These are phyloP conservation scores for Podospora australis DNA, from an alignment of 495 filamentous ascomycete species.

Conservation along the genomic window DNA sequence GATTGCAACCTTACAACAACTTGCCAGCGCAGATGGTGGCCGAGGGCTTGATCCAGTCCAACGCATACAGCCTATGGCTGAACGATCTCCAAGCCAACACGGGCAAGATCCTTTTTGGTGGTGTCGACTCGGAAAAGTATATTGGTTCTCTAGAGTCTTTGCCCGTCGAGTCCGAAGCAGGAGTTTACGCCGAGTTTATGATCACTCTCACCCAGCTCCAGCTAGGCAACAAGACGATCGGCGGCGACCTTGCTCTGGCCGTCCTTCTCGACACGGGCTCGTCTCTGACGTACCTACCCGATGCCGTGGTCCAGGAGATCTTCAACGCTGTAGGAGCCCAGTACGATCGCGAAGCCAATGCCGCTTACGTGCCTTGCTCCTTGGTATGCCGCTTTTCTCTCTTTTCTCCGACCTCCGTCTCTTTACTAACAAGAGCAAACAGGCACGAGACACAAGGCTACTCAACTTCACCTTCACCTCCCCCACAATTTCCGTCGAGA, in stretches of 20 bases:
- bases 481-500: constrained; percentile 61
- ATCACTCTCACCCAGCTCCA: constrained; percentile 62
- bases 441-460: constrained; percentile 41
- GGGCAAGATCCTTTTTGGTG: constrained; percentile 86
- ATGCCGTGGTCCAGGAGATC: constrained; percentile 56
- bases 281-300: constrained; percentile 81
- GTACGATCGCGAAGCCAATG: constrained; percentile 50
- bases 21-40: constrained; percentile 68
- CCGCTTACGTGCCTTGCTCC: constrained; percentile 68
- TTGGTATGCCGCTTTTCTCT: constrained; percentile 31
- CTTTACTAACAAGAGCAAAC: too few relatives aligned
- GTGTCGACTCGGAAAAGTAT: constrained; percentile 79
- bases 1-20: constrained; percentile 62
- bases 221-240: constrained; percentile 41
- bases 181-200: constrained; percentile 65
- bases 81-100: constrained; percentile 70
- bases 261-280: constrained; percentile 89
- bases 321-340: constrained; percentile 58
- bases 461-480: constrained; percentile 65
- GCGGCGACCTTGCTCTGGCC: constrained; percentile 52
- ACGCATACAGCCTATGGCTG: constrained; percentile 84
- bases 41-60: constrained; percentile 64
- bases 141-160: constrained; percentile 63
- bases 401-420: too few relatives aligned
- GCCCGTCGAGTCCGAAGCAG: constrained; percentile 58